Evolutionary conservation across 192 early-diverging fungal species (phyloP).

Genomic region (Borealophlyctis nickersoniae): DNA sequence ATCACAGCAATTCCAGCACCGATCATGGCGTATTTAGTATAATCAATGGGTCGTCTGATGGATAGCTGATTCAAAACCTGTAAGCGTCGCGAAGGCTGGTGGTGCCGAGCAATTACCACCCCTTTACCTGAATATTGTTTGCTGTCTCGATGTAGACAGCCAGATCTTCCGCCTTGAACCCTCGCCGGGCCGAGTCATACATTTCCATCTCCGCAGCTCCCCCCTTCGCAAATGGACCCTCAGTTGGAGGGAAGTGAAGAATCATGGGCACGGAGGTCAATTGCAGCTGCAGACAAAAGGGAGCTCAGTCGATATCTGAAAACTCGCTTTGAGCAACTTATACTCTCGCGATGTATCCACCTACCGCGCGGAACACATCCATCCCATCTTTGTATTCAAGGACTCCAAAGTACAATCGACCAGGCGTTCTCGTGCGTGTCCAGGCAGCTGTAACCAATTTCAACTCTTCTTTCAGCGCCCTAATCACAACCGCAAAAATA

Average conservation of each 20-base stretch:
- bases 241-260: slow-evolving; percentile 65
- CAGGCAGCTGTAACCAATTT: not conserved
- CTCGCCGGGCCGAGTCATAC: slow-evolving; percentile 64
- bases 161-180: slow-evolving; percentile 62
- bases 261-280: slow-evolving; percentile 61
- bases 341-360: too few species aligned
- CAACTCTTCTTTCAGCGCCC: slow-evolving; percentile 66
- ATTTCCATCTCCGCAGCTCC: slow-evolving; percentile 39
- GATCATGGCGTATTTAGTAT: slow-evolving; percentile 38
- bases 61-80: too few species aligned
- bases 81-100: not conserved
- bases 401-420: not conserved
- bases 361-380: not conserved
- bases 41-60: slow-evolving; percentile 59
- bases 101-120: too few species aligned
- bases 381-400: slow-evolving; percentile 1
- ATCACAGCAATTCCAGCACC: slow-evolving; percentile 19
- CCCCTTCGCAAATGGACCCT: slow-evolving; percentile 43
- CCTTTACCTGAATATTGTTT: slow-evolving; percentile 35
- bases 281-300: slow-evolving; percentile 37
- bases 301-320: not conserved
- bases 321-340: slow-evolving; percentile 4
- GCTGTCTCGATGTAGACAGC: slow-evolving; percentile 51
- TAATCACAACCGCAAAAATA: slow-evolving; percentile 18
- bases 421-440: not conserved